A percentile compares a stretch with the other conserved stretches of the same genome.
Evolutionary conservation across 2,329 filamentous ascomycete species (phyloP).

Genomic region (Knufia fluminis): DNA sequence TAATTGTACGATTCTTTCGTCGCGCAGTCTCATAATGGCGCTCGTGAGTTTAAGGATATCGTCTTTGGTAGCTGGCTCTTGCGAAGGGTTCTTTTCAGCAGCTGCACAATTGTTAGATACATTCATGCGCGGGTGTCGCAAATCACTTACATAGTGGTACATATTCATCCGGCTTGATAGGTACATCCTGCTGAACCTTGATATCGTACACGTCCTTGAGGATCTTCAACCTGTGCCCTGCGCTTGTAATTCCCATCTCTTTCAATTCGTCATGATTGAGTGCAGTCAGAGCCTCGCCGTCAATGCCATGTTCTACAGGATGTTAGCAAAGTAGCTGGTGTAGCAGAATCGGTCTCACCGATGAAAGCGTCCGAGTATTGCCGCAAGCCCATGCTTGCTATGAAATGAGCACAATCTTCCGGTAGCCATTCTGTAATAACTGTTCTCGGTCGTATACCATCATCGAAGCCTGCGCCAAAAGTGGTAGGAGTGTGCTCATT

Average conservation of each 20-base stretch:
- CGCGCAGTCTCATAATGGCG: conserved; percentile 77
- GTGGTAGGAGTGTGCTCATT: conserved; percentile 56
- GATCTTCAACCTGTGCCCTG: conserved; percentile 88
- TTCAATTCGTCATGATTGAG: conserved; percentile 88
- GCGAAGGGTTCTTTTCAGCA: conserved; percentile 77
- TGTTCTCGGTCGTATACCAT: conserved; percentile 45
- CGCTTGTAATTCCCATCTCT: conserved; percentile 85
- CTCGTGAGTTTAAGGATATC: conserved; percentile 87
- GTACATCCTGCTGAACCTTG: conserved; percentile 87
- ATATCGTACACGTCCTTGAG: conserved; percentile 94
- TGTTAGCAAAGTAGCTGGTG: conserved; percentile 8
- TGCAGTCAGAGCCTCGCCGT: conserved; percentile 81
- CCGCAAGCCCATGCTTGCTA: conserved; percentile 65
- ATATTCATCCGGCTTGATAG: conserved; percentile 87
- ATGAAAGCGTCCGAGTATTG: conserved; percentile 78
- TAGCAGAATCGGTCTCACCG: conserved; percentile 47
- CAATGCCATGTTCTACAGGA: conserved; percentile 75
- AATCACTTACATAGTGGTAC: conserved; percentile 72
- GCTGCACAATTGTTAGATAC: conserved; percentile 44
- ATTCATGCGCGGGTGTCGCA: conserved; percentile 3
- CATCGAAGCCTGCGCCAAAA: conserved; percentile 44
- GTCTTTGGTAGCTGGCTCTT: conserved; percentile 79
- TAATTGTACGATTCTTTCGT: conserved; percentile 76
- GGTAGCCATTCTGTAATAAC: conserved; percentile 56
- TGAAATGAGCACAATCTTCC: conserved; percentile 84